Percentiles rank a stretch among this genome's conserved stretches.
phyloP scores from a whole-genome alignment of 176 grass and related monocot species.

The Ensete glaucum region DNA sequence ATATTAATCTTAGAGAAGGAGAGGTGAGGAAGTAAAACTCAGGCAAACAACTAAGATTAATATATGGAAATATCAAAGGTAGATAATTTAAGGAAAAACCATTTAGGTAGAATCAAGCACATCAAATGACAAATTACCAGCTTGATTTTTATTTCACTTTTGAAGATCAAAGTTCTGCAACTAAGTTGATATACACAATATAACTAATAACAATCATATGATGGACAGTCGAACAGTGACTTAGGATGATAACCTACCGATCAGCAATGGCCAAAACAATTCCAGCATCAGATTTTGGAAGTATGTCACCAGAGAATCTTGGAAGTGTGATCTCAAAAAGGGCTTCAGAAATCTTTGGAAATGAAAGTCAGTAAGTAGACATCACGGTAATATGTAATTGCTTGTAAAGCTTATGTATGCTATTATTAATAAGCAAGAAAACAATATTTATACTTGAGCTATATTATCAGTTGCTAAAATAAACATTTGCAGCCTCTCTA shows the following conservation, averaged over 20 bases:
- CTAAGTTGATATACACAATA: background rate
- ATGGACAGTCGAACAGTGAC: background rate
- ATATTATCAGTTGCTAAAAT: no score
- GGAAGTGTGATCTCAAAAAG: constrained; percentile 89
- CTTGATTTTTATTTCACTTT: no score
- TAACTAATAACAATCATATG: background rate
- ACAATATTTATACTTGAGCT: no score
- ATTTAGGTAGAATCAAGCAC: no score
- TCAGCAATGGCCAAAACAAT: constrained; percentile 79
- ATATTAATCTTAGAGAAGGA: background rate
- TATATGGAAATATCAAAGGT: no score
- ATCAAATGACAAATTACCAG: background rate
- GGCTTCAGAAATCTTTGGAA: constrained; percentile 74
- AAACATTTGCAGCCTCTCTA: no score
- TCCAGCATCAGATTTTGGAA: constrained; percentile 85
- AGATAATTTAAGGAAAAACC: no score
- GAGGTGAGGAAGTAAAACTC: background rate
- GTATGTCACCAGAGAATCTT: constrained; percentile 71
- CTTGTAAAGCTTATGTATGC: background rate
- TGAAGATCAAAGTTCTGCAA: no score
- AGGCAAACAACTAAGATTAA: background rate
- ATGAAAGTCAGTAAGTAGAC: constrained; percentile 27
- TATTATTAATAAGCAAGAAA: background rate
- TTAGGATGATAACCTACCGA: constrained; percentile 32
- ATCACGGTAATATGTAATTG: background rate